Evolutionary conservation across 2,329 filamentous ascomycete species (phyloP), one percentile per base, ranked within the genome.

Genomic region (Xylariaceae sp.): DNA sequence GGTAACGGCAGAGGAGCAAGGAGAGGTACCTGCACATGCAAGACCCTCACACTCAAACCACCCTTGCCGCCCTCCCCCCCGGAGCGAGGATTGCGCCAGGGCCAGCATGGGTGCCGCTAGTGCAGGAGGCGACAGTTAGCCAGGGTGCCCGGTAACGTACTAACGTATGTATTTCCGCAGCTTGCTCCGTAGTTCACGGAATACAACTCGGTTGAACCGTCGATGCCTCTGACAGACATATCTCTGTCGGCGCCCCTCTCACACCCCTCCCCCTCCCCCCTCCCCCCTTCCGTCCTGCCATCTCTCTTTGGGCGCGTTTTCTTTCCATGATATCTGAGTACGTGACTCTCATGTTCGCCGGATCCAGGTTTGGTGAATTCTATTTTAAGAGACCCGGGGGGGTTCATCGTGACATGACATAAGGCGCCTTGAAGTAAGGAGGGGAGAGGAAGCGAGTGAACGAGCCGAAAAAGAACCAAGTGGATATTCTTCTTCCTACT

Each of bases 321-420:
- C 39, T 40, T 5, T 40, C 35, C 35, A 11, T 6, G 8, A 7
- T 40, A 40, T 40, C 42, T 37, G 35, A 42, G 42, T 35, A 7
- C 5, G 9, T 30, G 29, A 29, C 44, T 47, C 29, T 29, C 34
- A 54, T 19, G 50, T 59, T 57, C 56, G 60, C 51, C 59, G 64
- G 64, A 67, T 67, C 66, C 62, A 61, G 62, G 64, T 19, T 19
- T 62, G 61, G 58, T 57, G 62, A 61, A 57, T 42, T 32, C 31
- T 34, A 49, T 39, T 44, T 31, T 43, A 11, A 26, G 40, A 34
- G 32, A 6, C 5, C 8, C 44, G 51, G 51, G 57, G 54, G 44
- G 46, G 50, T 50, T 51, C 41, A 19, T 19, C 2, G 19, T 50
- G 31, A 53, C 60, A 59, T 30, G 43, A 12, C 43, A 32, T 32